These are phyloP conservation scores for Candida schatavii DNA, from an alignment of 805 yeast genomes.

Conservation along the genomic window DNA sequence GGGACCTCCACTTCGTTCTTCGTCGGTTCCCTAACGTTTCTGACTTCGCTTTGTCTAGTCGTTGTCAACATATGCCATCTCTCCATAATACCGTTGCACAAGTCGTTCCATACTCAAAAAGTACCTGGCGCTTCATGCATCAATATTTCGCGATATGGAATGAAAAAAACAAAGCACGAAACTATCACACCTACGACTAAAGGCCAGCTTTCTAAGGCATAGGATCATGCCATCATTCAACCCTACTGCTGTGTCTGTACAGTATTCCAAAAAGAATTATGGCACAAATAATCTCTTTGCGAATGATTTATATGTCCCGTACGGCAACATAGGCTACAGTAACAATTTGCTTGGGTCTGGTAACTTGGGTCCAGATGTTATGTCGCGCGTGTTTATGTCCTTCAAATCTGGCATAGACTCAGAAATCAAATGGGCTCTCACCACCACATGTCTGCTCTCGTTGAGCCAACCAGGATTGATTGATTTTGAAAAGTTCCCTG, in stretches of 20 bases:
- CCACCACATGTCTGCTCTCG: conserved; percentile 48
- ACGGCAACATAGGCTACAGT: conserved; percentile 8
- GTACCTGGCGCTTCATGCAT: too few species aligned
- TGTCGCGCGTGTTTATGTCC: conserved; percentile 68
- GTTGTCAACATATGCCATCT: too few species aligned
- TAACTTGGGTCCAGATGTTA: conserved; percentile 58
- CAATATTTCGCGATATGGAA: too few species aligned
- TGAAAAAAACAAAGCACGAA: too few species aligned
- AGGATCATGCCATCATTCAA: not conserved
- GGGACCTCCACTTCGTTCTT: too few species aligned
- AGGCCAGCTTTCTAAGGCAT: too few species aligned
- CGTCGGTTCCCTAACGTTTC: too few species aligned
- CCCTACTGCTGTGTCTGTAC: conserved; percentile 3
- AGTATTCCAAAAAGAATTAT: conserved; percentile 7
- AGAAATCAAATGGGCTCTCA: conserved; percentile 73
- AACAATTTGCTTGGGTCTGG: conserved; percentile 19
- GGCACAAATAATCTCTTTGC: not conserved
- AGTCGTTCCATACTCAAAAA: too few species aligned
- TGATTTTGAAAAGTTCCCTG: conserved; percentile 41
- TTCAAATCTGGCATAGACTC: conserved; percentile 59
- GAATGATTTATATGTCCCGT: conserved; percentile 3
- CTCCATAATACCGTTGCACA: too few species aligned
- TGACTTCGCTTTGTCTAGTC: too few species aligned
- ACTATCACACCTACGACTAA: too few species aligned
- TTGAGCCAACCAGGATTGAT: conserved; percentile 50